Percentiles rank a stretch among this genome's conserved stretches.
phyloP scores from a whole-genome alignment of 2,329 filamentous ascomycete species.

The Penicillium sp. region DNA sequence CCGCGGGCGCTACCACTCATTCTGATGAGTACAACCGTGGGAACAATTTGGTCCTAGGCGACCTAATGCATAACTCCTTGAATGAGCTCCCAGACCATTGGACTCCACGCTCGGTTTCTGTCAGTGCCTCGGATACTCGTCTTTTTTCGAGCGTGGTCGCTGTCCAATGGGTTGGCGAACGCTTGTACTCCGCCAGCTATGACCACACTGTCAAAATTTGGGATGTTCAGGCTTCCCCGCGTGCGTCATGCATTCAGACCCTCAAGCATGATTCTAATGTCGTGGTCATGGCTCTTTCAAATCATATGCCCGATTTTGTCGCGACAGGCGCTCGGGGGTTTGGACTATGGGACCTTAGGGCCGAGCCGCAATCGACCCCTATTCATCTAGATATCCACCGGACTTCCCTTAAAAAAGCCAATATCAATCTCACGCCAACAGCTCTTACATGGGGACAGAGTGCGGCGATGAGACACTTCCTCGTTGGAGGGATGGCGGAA shows the following conservation, averaged over 20 bases:
- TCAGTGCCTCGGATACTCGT: slow-evolving; percentile 47
- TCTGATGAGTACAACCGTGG: slow-evolving; percentile 56
- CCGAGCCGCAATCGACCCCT: slow-evolving; percentile 19
- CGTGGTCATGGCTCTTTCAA: slow-evolving; percentile 49
- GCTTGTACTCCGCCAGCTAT: slow-evolving; percentile 53
- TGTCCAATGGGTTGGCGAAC: slow-evolving; percentile 49
- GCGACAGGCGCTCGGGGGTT: slow-evolving; percentile 48
- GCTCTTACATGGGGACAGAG: slow-evolving; percentile 48
- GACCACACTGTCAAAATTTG: slow-evolving; percentile 56
- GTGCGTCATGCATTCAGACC: slow-evolving; percentile 30
- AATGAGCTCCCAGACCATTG: slow-evolving; percentile 54
- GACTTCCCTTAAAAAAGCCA: slow-evolving; percentile 22
- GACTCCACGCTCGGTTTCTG: slow-evolving; percentile 38
- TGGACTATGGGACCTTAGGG: slow-evolving; percentile 36
- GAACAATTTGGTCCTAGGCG: slow-evolving; percentile 55
- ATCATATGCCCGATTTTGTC: slow-evolving; percentile 34
- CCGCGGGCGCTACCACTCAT: slow-evolving; percentile 54
- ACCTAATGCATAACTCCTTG: slow-evolving; percentile 40
- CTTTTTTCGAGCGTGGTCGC: slow-evolving; percentile 56
- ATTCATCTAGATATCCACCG: slow-evolving; percentile 26
- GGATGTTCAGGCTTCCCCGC: slow-evolving; percentile 36
- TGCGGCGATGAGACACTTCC: slow-evolving; percentile 35
- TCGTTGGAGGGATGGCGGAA: slow-evolving; percentile 54
- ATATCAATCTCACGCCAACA: slow-evolving; percentile 41
- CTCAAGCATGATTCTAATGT: slow-evolving; percentile 48